A percentile compares a stretch with the other conserved stretches of the same genome.
Conservation (phyloP, 177 flowering plant species). For the Vitis hybrid region DNA sequence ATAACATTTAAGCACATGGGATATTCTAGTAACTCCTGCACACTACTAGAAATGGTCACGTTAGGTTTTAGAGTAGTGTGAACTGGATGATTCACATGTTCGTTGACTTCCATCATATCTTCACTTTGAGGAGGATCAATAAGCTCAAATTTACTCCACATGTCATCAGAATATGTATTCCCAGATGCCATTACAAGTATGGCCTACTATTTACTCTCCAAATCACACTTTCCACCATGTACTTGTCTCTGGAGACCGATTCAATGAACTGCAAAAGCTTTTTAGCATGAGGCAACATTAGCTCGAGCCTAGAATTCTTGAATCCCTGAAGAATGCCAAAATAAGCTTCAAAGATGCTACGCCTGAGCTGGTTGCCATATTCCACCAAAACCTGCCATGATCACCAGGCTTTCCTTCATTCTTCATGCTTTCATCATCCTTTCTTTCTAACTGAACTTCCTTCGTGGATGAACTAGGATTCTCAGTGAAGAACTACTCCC, state of each 20-base stretch:
- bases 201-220: not conserved
- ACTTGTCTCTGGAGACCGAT: slow-evolving; percentile 50
- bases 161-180: slow-evolving; percentile 56
- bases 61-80: slow-evolving; percentile 53
- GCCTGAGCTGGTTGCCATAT: slow-evolving; percentile 68
- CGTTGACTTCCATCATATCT: slow-evolving; percentile 45
- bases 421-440: slow-evolving; percentile 37
- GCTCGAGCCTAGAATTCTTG: slow-evolving; percentile 60
- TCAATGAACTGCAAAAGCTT: slow-evolving; percentile 75
- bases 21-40: slow-evolving; percentile 83
- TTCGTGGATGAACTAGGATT: slow-evolving; percentile 67
- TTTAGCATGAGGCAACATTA: slow-evolving; percentile 71
- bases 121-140: slow-evolving; percentile 61
- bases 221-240: slow-evolving; percentile 29
- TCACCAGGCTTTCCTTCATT: slow-evolving; percentile 45
- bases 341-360: slow-evolving; percentile 83
- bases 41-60: slow-evolving; percentile 60
- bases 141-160: slow-evolving; percentile 56
- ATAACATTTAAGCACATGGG: slow-evolving; percentile 94
- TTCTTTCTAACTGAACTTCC: slow-evolving; percentile 63
- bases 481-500: slow-evolving; percentile 87
- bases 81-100: slow-evolving; percentile 53
- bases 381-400: slow-evolving; percentile 59
- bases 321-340: slow-evolving; percentile 85
- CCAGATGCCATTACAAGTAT: slow-evolving; percentile 6